A percentile compares a stretch with the other conserved stretches of the same genome.
phyloP scores from a whole-genome alignment of 306 rosid genomes.

The Vicia faba region DNA sequence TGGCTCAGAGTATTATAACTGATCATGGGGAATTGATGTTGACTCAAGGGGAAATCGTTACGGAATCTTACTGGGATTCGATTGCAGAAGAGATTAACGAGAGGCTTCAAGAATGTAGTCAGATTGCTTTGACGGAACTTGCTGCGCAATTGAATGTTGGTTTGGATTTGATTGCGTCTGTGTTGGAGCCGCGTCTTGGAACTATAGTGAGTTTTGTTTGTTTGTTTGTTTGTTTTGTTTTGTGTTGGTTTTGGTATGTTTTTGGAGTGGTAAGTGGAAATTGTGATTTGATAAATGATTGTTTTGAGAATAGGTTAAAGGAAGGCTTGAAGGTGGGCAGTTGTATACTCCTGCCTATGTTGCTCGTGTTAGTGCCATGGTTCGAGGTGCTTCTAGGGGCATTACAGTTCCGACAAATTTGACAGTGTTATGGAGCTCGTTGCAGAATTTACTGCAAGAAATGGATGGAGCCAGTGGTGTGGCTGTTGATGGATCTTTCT shows the following conservation, averaged over 20 bases:
- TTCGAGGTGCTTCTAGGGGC: constrained; percentile 87
- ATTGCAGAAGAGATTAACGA: constrained; percentile 86
- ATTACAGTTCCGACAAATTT: constrained; percentile 82
- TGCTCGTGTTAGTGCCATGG: constrained; percentile 88
- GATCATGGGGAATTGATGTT: constrained; percentile 67
- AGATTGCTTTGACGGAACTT: constrained; percentile 86
- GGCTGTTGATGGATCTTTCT: constrained; percentile 83
- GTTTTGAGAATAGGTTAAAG: constrained; percentile 69
- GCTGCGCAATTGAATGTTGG: constrained; percentile 86
- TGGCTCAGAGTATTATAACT: constrained; percentile 57
- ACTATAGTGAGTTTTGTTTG: constrained; percentile 54
- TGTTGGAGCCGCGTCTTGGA: constrained; percentile 88
- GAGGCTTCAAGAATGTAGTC: constrained; percentile 97
- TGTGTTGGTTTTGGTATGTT: constrained; percentile 28
- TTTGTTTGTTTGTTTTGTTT: too few species aligned
- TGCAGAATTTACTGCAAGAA: constrained; percentile 83
- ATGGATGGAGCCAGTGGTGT: constrained; percentile 85
- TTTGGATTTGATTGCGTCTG: constrained; percentile 71
- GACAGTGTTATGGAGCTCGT: constrained; percentile 72
- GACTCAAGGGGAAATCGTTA: constrained; percentile 83
- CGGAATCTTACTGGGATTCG: constrained; percentile 87
- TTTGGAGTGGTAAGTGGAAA: constrained; percentile 8
- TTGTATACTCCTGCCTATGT: constrained; percentile 97
- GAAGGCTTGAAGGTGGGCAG: constrained; percentile 98
- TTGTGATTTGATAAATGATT: constrained; percentile 20